A percentile compares a stretch with the other conserved stretches of the same genome.
phyloP scores from a whole-genome alignment of 306 rosid species.

The Lablab purpureus region DNA sequence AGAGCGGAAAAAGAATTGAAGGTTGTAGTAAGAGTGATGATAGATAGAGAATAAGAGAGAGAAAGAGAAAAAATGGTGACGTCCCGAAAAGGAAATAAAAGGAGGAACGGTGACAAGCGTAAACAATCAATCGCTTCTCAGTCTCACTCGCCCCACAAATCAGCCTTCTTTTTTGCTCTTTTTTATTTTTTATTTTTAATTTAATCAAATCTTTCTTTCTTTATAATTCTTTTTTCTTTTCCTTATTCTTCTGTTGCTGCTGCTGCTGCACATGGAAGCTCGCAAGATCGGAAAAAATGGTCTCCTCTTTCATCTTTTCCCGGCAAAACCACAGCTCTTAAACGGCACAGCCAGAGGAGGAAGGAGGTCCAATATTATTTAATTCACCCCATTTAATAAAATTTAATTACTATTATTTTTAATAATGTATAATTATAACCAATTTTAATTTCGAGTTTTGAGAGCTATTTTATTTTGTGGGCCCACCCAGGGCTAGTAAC shows the following conservation, averaged over 20 bases:
- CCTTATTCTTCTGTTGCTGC: neutral
- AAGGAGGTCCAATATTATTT: neutral
- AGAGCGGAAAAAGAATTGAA: conserved; percentile 34
- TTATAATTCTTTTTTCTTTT: neutral
- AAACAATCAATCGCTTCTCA: conserved; percentile 15
- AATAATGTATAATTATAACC: too few species aligned
- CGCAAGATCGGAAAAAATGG: neutral
- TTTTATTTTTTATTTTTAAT: neutral
- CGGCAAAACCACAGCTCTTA: neutral
- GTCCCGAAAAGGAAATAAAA: neutral
- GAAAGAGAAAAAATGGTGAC: neutral
- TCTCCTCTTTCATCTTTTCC: neutral
- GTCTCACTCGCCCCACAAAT: conserved; percentile 17
- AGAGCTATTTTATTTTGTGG: neutral
- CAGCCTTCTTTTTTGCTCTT: neutral
- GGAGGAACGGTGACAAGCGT: neutral
- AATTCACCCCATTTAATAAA: neutral
- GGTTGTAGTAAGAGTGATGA: conserved; percentile 22
- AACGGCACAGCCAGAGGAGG: neutral
- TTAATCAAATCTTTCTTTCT: neutral
- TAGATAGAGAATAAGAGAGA: conserved; percentile 7
- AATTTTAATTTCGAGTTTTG: too few species aligned
- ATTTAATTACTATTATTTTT: too few species aligned
- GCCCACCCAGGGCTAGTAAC: neutral
- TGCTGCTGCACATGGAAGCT: neutral